These are phyloP conservation scores for Endotrypanum monterogeii DNA, from an alignment of 208 protist genomes.

Conservation along the genomic window DNA sequence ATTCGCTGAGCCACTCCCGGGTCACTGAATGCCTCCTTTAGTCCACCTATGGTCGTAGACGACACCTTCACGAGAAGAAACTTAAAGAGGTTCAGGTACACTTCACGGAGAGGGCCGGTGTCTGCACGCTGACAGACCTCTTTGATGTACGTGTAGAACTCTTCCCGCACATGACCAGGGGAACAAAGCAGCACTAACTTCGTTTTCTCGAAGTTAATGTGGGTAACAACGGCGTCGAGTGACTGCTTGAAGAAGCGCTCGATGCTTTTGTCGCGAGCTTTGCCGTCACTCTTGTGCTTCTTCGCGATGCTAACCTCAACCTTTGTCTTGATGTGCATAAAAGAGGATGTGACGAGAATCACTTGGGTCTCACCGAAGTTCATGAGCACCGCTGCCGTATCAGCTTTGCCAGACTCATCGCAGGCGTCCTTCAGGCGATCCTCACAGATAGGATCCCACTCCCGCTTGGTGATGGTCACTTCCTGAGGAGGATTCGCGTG, in stretches of 20 bases:
- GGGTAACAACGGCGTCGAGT: constrained; percentile 82
- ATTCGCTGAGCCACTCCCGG: constrained; percentile 73
- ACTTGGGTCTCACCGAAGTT: constrained; percentile 93
- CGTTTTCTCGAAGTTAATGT: constrained; percentile 94
- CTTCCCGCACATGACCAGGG: constrained; percentile 93
- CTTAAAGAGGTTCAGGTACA: constrained; percentile 90
- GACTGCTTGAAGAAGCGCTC: constrained; percentile 93
- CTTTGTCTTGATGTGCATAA: constrained; percentile 92
- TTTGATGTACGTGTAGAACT: constrained; percentile 76
- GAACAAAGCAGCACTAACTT: constrained; percentile 95
- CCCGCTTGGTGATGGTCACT: constrained; percentile 91
- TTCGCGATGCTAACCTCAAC: constrained; percentile 89
- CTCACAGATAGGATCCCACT: constrained; percentile 87
- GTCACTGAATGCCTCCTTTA: constrained; percentile 92
- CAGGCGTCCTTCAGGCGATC: constrained; percentile 75
- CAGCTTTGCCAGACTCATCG: constrained; percentile 66
- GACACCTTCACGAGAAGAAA: constrained; percentile 90
- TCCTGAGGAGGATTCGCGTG: constrained; percentile 84
- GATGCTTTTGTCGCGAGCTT: constrained; percentile 88
- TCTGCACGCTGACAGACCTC: constrained; percentile 41
- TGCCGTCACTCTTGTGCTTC: constrained; percentile 83
- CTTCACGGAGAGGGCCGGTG: constrained; percentile 55
- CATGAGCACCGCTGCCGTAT: constrained; percentile 96
- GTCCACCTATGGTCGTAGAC: constrained; percentile 81
- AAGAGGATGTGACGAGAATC: constrained; percentile 90